Conservation (phyloP, 306 rosid genomes). For the Lathyrus oleraceus region DNA sequence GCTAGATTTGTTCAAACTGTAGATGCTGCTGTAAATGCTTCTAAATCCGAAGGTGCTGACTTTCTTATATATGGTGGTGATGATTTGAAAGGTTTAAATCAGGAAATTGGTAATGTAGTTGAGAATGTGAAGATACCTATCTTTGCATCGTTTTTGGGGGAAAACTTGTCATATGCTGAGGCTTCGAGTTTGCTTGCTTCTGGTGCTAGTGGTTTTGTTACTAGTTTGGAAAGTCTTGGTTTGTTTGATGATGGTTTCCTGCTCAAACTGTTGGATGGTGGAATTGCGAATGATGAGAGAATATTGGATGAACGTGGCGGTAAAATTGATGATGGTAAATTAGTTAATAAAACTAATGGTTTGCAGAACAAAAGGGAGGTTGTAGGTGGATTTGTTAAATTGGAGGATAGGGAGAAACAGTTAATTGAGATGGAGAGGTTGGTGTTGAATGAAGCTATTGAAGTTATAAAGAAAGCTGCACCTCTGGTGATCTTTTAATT, state of each 20-base stretch:
- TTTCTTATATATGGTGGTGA: constrained; percentile 65
- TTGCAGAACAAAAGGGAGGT: constrained; percentile 38
- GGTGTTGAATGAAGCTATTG: constrained; percentile 66
- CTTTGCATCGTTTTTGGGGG: constrained; percentile 50
- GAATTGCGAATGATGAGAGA: constrained; percentile 38
- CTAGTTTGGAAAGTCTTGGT: constrained; percentile 54
- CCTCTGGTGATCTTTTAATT: constrained; percentile 99
- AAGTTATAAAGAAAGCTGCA: constrained; percentile 86
- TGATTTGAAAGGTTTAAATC: constrained; percentile 37
- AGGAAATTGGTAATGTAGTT: constrained; percentile 46
- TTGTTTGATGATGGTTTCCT: constrained; percentile 55
- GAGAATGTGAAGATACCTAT: constrained; percentile 81
- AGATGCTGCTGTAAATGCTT: constrained; percentile 70
- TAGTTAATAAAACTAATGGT: constrained; percentile 42
- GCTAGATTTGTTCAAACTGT: constrained; percentile 69
- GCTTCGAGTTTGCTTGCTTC: constrained; percentile 52
- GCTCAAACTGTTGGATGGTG: constrained; percentile 44
- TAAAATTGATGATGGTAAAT: constrained; percentile 22
- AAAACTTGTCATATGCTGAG: constrained; percentile 41
- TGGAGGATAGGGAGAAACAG: constrained; percentile 75
- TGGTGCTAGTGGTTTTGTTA: constrained; percentile 88
- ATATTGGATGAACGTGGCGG: constrained; percentile 27
- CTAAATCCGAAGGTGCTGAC: constrained; percentile 92
- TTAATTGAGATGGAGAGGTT: constrained; percentile 68
- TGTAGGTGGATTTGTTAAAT: constrained; percentile 72